phyloP scores from a whole-genome alignment of 2,329 filamentous ascomycete genomes.

The Pseudogymnoascus sp. region DNA sequence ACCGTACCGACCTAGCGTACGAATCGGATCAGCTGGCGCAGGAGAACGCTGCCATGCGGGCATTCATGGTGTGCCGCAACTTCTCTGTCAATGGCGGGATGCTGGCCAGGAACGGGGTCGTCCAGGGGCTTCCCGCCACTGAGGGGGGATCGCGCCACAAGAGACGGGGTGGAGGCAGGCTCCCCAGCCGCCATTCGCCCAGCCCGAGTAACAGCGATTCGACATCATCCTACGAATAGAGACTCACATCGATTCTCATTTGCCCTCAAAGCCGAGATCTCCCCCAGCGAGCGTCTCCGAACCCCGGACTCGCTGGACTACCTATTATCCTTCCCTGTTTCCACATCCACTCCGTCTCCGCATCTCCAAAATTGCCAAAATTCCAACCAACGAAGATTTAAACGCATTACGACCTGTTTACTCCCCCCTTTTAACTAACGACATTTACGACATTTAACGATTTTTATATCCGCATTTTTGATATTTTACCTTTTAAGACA shows the following conservation, averaged over 20 bases:
- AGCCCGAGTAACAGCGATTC: constrained; percentile 29
- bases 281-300: constrained; percentile 13
- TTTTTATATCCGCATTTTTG: constrained; percentile 15
- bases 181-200: constrained; percentile 23
- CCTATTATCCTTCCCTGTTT: constrained; percentile 10
- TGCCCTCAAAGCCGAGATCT: constrained; percentile 12
- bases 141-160: constrained; percentile 26
- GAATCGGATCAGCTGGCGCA: constrained; percentile 74
- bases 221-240: constrained; percentile 22
- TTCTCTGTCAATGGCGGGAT: constrained; percentile 96
- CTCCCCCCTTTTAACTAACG: constrained; percentile 1
- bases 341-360: not conserved
- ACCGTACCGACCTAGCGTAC: constrained; percentile 83
- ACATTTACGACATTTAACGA: constrained; percentile 13
- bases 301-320: constrained; percentile 12
- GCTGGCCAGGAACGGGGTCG: constrained; percentile 61
- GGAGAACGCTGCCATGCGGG: constrained; percentile 89
- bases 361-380: constrained; percentile 3
- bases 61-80: constrained; percentile 96
- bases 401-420: constrained; percentile 15
- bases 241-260: not conserved
- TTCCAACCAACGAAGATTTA: constrained; percentile 2
- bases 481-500: constrained; percentile 7
- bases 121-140: constrained; percentile 53
- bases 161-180: constrained; percentile 21